Evolutionary conservation across 768 basidiomycete species (phyloP), one percentile per base, ranked within the genome.

Genomic region (Lactarius trivialis): DNA sequence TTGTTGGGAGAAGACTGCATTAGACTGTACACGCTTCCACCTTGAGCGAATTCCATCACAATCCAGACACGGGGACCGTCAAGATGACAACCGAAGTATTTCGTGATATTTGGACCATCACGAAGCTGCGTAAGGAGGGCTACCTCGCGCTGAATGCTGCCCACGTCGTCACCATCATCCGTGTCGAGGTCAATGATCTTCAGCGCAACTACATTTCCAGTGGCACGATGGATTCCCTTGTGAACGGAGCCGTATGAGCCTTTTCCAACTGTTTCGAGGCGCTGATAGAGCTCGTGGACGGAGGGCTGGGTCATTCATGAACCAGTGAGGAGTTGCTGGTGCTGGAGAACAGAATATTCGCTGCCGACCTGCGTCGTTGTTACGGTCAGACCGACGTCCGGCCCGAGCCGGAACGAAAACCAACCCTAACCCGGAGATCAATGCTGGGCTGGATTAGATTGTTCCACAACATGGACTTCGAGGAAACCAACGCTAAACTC

Each of bases 101-200:
- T 84, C 26, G 91, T 98, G 70, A 97, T 85, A 71, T 95, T 95
- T 32, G 91, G 87, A 0, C 90, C 91, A 61, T 93, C 92, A 24
- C 92, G 81, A 34, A 98, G 82, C 71, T 96, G 93, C 50, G 89
- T 86, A 21, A 98, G 80, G 55, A 99, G 83, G 11, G 93, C 86
- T 33, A 99, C 93, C 74, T 98, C 97, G 64, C 91, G 88, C 75
- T 98, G 96, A 57, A 98, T 98, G 75, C 95, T 96, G 54, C 79
- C 90, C 19, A 97, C 93, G 72, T 99, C 97, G 73, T 99, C 96
- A 15, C 58, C 63, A 73, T 95, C 96, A 59, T 88, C 84, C 28
- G 89, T 95, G 75, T 98, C 97, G 67, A 98, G 87, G 75, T 98
- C 92, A 78, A 99, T 98, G 74, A 98, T 95, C 77, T 99, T 99